Evolutionary conservation across 2,329 filamentous ascomycete species (phyloP).

Genomic region (Blastomyces parvus): DNA sequence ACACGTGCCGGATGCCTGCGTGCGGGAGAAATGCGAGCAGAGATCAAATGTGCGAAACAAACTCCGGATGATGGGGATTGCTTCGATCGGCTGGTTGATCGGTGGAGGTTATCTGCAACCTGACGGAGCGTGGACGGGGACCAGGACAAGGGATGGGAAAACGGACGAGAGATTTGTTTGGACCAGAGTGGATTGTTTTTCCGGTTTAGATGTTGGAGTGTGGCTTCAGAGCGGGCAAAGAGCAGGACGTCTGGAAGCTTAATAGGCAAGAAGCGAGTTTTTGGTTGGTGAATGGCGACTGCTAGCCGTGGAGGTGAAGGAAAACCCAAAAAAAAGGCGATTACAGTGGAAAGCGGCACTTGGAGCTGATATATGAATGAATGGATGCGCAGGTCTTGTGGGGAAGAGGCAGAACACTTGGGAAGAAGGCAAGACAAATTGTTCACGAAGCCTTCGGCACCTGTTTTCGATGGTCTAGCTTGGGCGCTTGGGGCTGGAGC

Average conservation of each 20-base stretch:
- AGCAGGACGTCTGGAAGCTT: neutral
- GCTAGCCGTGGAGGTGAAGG: neutral
- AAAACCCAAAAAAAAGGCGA: neutral
- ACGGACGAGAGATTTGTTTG: neutral
- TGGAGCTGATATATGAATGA: neutral
- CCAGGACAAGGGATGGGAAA: neutral
- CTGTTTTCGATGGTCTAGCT: neutral
- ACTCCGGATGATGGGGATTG: too few relatives aligned
- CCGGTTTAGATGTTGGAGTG: too few relatives aligned
- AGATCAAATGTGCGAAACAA: neutral
- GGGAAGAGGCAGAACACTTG: neutral
- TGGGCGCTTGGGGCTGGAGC: neutral
- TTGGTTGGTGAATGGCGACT: neutral
- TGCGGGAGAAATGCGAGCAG: neutral
- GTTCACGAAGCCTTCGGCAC: neutral
- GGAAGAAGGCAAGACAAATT: neutral
- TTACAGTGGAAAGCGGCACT: neutral
- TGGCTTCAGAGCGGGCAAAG: too few relatives aligned
- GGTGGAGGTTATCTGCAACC: neutral
- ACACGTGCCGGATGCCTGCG: neutral
- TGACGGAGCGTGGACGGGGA: neutral
- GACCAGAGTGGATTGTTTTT: neutral
- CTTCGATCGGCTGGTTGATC: neutral
- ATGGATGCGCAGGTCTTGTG: neutral
- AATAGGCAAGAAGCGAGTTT: neutral